Percentiles rank a stretch among this genome's conserved stretches.
Conservation (phyloP, 148 eudicot genomes). For the Amaranthus hypochondriacus region DNA sequence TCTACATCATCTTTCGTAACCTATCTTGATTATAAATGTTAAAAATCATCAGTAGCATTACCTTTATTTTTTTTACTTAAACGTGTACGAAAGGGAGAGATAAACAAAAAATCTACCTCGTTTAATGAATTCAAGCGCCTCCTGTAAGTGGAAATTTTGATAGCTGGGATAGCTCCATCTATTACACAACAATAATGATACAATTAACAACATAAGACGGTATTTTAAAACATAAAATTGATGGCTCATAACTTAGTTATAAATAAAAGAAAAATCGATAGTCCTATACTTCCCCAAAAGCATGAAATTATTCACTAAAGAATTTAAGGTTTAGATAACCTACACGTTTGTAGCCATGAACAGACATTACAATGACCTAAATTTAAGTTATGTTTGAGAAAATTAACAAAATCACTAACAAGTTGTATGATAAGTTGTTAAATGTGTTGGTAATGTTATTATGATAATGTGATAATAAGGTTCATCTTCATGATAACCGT, state of each 20-base stretch:
- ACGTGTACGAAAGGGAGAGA: constrained; percentile 1
- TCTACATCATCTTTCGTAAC: constrained; percentile 43
- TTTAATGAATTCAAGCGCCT: constrained; percentile 56
- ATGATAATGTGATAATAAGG: too few relatives aligned
- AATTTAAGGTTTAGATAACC: too few relatives aligned
- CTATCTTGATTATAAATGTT: constrained; percentile 38
- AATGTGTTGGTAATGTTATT: too few relatives aligned
- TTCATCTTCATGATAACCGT: too few relatives aligned
- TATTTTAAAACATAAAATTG: neutral
- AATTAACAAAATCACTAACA: too few relatives aligned
- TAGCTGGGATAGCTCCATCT: constrained; percentile 96
- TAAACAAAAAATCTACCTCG: constrained; percentile 39
- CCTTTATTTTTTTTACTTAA: constrained; percentile 1
- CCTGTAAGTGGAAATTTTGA: constrained; percentile 76
- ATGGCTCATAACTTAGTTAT: neutral
- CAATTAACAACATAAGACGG: neutral
- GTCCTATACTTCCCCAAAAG: neutral
- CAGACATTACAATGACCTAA: neutral
- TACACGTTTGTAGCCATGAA: neutral
- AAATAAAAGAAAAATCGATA: too few relatives aligned
- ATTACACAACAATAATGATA: neutral
- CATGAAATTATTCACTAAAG: neutral
- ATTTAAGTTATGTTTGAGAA: too few relatives aligned
- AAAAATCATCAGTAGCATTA: constrained; percentile 11
- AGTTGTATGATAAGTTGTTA: too few relatives aligned